phyloP scores from a whole-genome alignment of 2,329 filamentous ascomycete genomes.

The Beauveria asiatica region DNA sequence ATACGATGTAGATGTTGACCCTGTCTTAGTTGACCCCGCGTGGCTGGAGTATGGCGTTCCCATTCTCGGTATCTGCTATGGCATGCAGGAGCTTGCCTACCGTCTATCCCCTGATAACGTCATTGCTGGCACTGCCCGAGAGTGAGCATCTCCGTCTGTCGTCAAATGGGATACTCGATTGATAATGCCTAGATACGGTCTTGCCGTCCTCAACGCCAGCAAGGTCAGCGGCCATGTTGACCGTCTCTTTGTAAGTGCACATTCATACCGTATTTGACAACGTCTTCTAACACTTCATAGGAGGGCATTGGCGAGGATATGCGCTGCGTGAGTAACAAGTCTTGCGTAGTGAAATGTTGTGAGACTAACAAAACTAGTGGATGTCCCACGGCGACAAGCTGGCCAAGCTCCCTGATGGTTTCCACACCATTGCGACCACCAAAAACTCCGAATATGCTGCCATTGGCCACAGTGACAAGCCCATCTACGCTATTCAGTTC shows the following conservation, averaged over 20 bases:
- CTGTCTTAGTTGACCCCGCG: constrained; percentile 59
- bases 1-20: constrained; percentile 28
- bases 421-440: constrained; percentile 66
- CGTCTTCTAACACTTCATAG: background rate
- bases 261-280: background rate
- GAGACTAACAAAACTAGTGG: background rate
- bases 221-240: constrained; percentile 57
- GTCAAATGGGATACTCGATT: background rate
- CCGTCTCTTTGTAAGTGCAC: constrained; percentile 52
- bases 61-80: constrained; percentile 33
- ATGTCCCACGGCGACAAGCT: constrained; percentile 57
- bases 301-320: background rate
- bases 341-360: too few relatives aligned
- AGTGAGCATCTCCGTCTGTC: background rate
- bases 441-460: constrained; percentile 70
- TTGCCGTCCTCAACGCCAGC: constrained; percentile 56
- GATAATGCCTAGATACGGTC: constrained; percentile 48
- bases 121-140: constrained; percentile 15
- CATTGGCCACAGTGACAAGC: constrained; percentile 62
- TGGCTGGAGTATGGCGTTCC: constrained; percentile 67
- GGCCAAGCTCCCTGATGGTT: constrained; percentile 60
- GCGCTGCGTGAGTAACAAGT: background rate
- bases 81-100: constrained; percentile 58
- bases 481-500: constrained; percentile 68
- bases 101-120: constrained; percentile 56